Evolutionary conservation across 108 stramenopile genomes (phyloP).

Genomic region (Fragilariopsis cylindrus): DNA sequence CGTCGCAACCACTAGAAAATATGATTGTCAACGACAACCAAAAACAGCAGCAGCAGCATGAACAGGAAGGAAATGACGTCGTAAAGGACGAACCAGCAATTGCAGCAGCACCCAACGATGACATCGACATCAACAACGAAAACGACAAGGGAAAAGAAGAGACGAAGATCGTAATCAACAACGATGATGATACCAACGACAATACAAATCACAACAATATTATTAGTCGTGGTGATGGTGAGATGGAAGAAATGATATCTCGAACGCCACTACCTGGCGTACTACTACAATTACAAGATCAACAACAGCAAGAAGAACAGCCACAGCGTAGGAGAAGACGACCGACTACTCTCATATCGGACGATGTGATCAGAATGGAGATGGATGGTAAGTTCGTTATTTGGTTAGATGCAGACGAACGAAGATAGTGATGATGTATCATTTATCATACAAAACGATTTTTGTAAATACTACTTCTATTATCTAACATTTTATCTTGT

Average conservation of each 20-base stretch:
- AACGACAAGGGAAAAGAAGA: not conserved
- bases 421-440: too few relatives aligned
- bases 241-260: constrained; percentile 2
- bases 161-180: not conserved
- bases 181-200: not conserved
- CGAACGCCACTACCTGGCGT: not conserved
- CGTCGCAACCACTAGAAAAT: not conserved
- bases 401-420: too few relatives aligned
- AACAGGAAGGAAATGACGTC: not conserved
- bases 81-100: not conserved
- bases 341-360: constrained; percentile 11
- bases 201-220: not conserved
- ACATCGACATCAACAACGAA: not conserved
- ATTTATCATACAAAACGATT: too few relatives aligned
- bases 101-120: not conserved
- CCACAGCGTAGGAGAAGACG: constrained; percentile 3
- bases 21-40: not conserved
- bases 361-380: constrained; percentile 13
- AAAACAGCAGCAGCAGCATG: not conserved
- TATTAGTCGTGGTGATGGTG: not conserved
- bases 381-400: constrained; percentile 1
- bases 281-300: not conserved
- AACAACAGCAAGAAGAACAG: not conserved
- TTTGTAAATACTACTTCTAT: too few relatives aligned
- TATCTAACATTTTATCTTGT: too few relatives aligned